Percentiles rank a stretch among this genome's conserved stretches.
phyloP scores from a whole-genome alignment of 257 asterid species.

The Fraxinus quadrangulata region DNA sequence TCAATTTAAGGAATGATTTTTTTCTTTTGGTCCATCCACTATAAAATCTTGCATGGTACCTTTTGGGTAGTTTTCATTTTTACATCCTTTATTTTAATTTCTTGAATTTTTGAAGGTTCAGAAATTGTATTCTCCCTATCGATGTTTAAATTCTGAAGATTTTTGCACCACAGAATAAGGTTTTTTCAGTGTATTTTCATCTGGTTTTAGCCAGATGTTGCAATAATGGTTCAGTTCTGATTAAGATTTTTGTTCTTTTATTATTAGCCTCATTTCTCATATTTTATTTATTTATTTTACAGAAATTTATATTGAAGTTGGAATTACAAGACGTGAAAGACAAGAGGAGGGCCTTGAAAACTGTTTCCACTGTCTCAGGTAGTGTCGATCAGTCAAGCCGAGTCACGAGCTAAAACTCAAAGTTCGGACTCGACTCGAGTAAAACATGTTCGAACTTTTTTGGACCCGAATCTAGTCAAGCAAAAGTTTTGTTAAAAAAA shows the following conservation, averaged over 20 bases:
- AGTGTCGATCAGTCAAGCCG: too few species aligned
- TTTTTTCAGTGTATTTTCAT: not conserved
- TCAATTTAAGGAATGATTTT: slow-evolving; percentile 9
- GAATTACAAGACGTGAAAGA: slow-evolving; percentile 66
- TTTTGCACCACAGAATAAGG: not conserved
- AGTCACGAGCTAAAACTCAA: too few species aligned
- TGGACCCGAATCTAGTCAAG: too few species aligned
- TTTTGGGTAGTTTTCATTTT: not conserved
- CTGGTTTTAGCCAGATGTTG: too few species aligned
- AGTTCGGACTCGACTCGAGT: too few species aligned
- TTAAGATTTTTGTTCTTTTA: not conserved
- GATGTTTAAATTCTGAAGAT: not conserved
- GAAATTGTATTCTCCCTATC: not conserved
- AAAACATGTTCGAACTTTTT: too few species aligned
- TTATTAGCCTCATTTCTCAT: too few species aligned
- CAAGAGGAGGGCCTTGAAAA: slow-evolving; percentile 76
- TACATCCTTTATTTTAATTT: not conserved
- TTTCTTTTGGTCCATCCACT: slow-evolving; percentile 20
- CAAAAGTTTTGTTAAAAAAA: too few species aligned
- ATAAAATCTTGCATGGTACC: not conserved
- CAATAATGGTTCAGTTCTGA: not conserved
- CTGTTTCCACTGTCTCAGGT: slow-evolving; percentile 75
- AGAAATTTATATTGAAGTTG: slow-evolving; percentile 77
- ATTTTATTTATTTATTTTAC: slow-evolving; percentile 23
- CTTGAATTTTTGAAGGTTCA: not conserved